These are phyloP conservation scores for Lachnellula hyalina DNA, from an alignment of 2,329 filamentous ascomycete species.

Conservation along the genomic window DNA sequence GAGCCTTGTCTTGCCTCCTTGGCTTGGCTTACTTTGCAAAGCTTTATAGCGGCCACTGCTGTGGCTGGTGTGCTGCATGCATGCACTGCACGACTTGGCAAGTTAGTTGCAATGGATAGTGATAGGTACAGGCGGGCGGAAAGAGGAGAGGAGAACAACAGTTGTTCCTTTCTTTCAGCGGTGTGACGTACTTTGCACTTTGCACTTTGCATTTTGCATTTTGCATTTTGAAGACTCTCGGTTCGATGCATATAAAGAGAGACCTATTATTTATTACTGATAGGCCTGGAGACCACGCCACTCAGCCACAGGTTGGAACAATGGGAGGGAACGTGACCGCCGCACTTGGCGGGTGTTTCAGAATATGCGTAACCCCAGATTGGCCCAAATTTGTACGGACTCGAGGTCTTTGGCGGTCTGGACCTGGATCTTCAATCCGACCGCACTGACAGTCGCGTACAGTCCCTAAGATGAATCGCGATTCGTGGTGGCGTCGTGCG, in stretches of 20 bases:
- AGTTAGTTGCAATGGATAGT: not conserved
- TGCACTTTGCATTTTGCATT: no score
- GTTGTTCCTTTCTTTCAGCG: not conserved
- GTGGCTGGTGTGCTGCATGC: conserved; percentile 11
- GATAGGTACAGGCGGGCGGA: no score
- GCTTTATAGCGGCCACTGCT: conserved; percentile 14
- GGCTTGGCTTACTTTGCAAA: not conserved
- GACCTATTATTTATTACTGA: not conserved
- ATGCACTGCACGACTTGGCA: no score
- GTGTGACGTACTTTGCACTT: no score
- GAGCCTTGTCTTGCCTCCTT: no score
- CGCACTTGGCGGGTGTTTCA: not conserved
- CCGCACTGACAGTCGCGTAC: not conserved
- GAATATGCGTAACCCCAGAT: not conserved
- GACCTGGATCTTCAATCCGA: not conserved
- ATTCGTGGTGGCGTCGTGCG: not conserved
- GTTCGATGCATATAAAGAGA: no score
- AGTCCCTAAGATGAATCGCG: not conserved
- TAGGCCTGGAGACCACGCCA: not conserved
- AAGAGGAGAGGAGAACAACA: not conserved
- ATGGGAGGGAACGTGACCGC: not conserved
- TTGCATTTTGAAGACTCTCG: not conserved
- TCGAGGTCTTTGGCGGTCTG: not conserved
- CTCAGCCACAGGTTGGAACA: not conserved
- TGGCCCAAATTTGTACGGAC: not conserved